phyloP scores from a whole-genome alignment of 768 basidiomycete species.

The Pilatotrama ljubarskyi region DNA sequence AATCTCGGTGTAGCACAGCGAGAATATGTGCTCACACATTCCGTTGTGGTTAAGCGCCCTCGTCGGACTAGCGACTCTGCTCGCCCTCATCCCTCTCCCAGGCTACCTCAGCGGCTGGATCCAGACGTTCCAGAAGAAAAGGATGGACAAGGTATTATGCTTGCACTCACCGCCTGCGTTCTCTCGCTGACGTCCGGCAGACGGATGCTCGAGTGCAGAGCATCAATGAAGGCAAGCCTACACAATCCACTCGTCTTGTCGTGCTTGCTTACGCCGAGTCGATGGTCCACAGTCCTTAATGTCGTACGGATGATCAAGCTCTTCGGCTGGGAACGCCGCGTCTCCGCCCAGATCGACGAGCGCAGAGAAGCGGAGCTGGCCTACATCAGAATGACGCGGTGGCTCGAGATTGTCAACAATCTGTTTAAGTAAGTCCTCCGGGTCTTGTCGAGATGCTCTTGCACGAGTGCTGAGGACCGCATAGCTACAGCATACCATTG shows the following conservation, averaged over 20 bases:
- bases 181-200: slow-evolving; percentile 24
- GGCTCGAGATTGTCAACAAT: slow-evolving; percentile 49
- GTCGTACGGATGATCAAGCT: slow-evolving; percentile 53
- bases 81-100: slow-evolving; percentile 44
- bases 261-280: not conserved
- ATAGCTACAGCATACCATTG: slow-evolving; percentile 60
- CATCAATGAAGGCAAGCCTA: slow-evolving; percentile 44
- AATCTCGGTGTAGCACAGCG: not conserved
- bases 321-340: slow-evolving; percentile 46
- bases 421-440: slow-evolving; percentile 40
- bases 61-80: slow-evolving; percentile 42
- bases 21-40: not conserved
- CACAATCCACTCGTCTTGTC: too few relatives aligned
- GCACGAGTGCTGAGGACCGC: not conserved
- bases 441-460: not conserved
- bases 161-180: too few relatives aligned
- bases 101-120: slow-evolving; percentile 39
- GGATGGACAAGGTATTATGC: slow-evolving; percentile 41
- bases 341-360: slow-evolving; percentile 50
- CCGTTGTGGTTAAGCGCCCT: slow-evolving; percentile 32
- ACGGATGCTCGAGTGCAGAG: slow-evolving; percentile 49
- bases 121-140: slow-evolving; percentile 37
- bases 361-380: slow-evolving; percentile 63
- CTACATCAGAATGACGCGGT: slow-evolving; percentile 52
- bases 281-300: slow-evolving; percentile 32